These are phyloP conservation scores for Geotrichum citri-aurantii DNA, from an alignment of 1,139 yeast species.

Conservation along the genomic window DNA sequence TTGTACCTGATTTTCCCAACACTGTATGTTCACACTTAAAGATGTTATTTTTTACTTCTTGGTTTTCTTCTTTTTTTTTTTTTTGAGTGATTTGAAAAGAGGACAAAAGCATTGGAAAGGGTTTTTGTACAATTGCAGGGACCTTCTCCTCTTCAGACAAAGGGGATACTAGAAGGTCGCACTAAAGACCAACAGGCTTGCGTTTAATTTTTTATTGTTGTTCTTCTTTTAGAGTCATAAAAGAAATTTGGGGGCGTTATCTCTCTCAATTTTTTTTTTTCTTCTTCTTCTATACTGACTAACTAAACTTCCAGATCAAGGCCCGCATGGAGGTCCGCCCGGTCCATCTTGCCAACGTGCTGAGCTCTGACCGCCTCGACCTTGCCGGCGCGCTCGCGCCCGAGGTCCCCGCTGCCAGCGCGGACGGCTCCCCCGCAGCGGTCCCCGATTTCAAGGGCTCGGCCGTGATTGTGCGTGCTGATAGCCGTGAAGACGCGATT, in stretches of 20 bases:
- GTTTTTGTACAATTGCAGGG: too few species aligned
- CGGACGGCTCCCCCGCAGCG: too few species aligned
- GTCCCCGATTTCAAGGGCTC: constrained; percentile 64
- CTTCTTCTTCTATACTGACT: too few species aligned
- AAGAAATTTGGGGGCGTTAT: too few species aligned
- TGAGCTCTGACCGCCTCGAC: constrained; percentile 1
- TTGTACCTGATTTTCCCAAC: constrained; percentile 15
- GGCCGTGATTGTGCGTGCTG: constrained; percentile 56
- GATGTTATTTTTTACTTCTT: neutral
- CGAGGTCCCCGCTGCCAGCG: constrained; percentile 37
- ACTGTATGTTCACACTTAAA: neutral
- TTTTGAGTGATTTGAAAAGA: neutral
- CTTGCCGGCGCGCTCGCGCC: constrained; percentile 21
- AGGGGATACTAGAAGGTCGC: too few species aligned
- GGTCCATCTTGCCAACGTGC: constrained; percentile 1
- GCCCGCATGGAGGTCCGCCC: constrained; percentile 10
- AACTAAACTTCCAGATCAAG: too few species aligned
- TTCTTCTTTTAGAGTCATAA: too few species aligned
- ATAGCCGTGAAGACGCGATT: constrained; percentile 55
- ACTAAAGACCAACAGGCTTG: too few species aligned
- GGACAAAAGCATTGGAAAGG: too few species aligned
- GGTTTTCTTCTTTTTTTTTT: neutral
- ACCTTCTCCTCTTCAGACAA: too few species aligned
- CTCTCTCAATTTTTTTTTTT: too few species aligned
- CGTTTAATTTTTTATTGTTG: too few species aligned